phyloP scores from a whole-genome alignment of 1,284 basidiomycete genomes.

The Leccinum pachyderme region DNA sequence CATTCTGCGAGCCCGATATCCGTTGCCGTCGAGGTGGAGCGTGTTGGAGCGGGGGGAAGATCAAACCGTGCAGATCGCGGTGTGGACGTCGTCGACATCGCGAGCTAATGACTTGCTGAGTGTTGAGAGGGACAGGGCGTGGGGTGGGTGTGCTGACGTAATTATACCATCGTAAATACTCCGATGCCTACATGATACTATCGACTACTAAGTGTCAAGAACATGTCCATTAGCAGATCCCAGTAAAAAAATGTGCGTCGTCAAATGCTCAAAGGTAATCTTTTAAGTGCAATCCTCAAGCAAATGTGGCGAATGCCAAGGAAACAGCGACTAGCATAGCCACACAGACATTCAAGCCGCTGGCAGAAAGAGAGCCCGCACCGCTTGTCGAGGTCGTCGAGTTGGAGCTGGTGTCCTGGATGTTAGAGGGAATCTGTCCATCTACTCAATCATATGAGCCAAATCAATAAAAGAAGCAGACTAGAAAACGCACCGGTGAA shows the following conservation, averaged over 20 bases:
- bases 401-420: constrained; percentile 37
- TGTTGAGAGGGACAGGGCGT: background rate
- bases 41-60: constrained; percentile 34
- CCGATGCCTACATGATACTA: background rate
- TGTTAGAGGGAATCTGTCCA: constrained; percentile 37
- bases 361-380: constrained; percentile 24
- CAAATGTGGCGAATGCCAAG: constrained; percentile 36
- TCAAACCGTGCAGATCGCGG: constrained; percentile 38
- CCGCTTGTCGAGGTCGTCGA: constrained; percentile 30
- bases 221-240: constrained; percentile 2
- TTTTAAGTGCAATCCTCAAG: constrained; percentile 19
- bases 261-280: background rate
- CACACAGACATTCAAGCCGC: constrained; percentile 20
- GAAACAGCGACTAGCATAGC: constrained; percentile 32
- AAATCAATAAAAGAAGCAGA: background rate
- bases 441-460: constrained; percentile 29
- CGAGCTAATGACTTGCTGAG: background rate
- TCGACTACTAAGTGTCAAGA: background rate
- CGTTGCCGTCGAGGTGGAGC: constrained; percentile 33
- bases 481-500: constrained; percentile 40
- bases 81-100: constrained; percentile 28
- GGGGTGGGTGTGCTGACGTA: constrained; percentile 24
- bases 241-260: background rate
- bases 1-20: constrained; percentile 73
- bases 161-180: background rate